Evolutionary conservation across 192 early-diverging fungal species (phyloP), one percentile per base, ranked within the genome.

Genomic region (Coemansia erecta): DNA sequence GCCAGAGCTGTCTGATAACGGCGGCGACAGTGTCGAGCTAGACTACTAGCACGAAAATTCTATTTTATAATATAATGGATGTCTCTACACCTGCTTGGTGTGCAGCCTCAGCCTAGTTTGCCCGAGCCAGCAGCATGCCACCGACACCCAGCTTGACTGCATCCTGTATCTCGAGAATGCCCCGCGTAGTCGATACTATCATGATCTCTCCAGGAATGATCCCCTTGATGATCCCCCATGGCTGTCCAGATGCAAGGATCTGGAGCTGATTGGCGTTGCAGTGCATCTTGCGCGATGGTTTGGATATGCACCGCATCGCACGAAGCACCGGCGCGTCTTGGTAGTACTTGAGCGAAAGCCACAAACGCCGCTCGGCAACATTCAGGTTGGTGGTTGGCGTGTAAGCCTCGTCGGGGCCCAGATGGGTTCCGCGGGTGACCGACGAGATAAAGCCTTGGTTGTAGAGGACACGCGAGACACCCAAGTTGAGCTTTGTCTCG

Each of bases 331-430:
- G 91, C 45, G 79, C 56, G 55, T 91, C 86, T 51, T 93, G 83
- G 64, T 85, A 81, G 86, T 96, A 98, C 81, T 98, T 98, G 52
- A 98, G 85, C 48, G 90, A 84, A 33, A 98, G 84, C 96, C 96
- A 98, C 28, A 98, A 69, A 18, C 91, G 84, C 24, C 92, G 87
- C 22, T 85, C 86, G 8, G 95, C 89, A 26, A 94, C 72, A 59
- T 94, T 94, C 61, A 86, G 85, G 39, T 90, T 86, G 4, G 91
- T 92, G 40, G 90, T 87, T 19, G 89, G 84, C 5, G 89, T 87
- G 63, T 79, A 89, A 14, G 63, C 63, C 11, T 61, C 72, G 59
- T 94, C 92, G 18, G 94, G 94, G 14, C 86, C 86, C 26, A 84
- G 49, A 60, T 87, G 84, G 55, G 92, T 90, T 37, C 96, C 96